These are phyloP conservation scores for Rhodotorula babjevae DNA, from an alignment of 768 basidiomycete species.

Conservation along the genomic window DNA sequence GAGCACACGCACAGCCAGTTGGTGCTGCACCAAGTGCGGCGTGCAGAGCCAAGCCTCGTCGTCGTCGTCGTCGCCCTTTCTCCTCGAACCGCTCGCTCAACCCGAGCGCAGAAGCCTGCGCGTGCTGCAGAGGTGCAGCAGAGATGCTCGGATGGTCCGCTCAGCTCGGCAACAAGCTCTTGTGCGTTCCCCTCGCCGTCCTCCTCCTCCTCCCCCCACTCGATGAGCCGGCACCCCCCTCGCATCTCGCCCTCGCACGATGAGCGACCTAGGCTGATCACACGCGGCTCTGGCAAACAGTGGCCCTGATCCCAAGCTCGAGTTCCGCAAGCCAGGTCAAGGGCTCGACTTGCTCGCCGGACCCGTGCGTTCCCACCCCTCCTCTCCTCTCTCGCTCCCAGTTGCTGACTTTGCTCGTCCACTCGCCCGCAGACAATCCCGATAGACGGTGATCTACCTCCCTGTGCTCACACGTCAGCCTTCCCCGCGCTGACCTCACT, in stretches of 20 bases:
- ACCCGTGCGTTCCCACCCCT: neutral
- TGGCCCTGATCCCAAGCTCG: slow-evolving; percentile 35
- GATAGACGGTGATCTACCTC: slow-evolving; percentile 13
- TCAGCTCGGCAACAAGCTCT: slow-evolving; percentile 24
- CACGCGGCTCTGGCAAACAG: neutral
- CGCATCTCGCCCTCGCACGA: neutral
- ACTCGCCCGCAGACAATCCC: neutral
- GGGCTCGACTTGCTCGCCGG: slow-evolving; percentile 11
- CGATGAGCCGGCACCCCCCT: neutral
- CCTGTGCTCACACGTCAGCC: too few relatives aligned
- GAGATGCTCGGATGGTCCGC: slow-evolving; percentile 19
- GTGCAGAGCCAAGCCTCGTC: too few relatives aligned
- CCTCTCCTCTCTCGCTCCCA: neutral
- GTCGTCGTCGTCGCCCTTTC: too few relatives aligned
- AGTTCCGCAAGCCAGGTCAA: slow-evolving; percentile 27
- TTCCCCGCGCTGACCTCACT: too few relatives aligned
- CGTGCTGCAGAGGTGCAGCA: too few relatives aligned
- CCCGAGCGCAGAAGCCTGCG: too few relatives aligned
- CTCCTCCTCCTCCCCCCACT: neutral
- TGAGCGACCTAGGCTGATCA: neutral
- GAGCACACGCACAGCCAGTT: too few relatives aligned
- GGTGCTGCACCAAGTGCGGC: too few relatives aligned
- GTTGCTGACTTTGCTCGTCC: too few relatives aligned
- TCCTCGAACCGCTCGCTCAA: neutral
- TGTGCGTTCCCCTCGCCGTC: slow-evolving; percentile 2